A percentile compares a stretch with the other conserved stretches of the same genome.
Evolutionary conservation across 2,329 filamentous ascomycete genomes (phyloP).

Genomic region (Pseudogymnoascus sp.): DNA sequence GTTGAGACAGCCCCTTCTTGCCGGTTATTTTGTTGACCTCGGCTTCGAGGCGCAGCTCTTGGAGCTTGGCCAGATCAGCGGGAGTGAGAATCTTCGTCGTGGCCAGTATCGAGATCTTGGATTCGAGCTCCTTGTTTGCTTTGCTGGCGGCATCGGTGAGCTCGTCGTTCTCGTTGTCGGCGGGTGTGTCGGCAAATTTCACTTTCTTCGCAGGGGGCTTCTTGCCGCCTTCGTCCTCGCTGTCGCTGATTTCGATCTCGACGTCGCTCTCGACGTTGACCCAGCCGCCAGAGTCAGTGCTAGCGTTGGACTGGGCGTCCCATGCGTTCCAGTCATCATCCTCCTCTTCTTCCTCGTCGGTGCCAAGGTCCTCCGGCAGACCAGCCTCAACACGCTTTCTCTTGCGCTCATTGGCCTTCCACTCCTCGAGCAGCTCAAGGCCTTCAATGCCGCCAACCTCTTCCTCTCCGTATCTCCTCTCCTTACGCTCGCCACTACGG

Average conservation of each 20-base stretch:
- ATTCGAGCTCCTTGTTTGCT: conserved; percentile 28
- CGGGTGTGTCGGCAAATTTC: conserved; percentile 33
- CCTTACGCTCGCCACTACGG: conserved; percentile 63
- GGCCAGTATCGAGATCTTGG: conserved; percentile 64
- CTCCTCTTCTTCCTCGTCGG: conserved; percentile 51
- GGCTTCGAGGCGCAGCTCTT: conserved; percentile 71
- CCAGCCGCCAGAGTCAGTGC: conserved; percentile 76
- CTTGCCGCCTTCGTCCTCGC: conserved; percentile 52
- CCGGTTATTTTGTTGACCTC: conserved; percentile 56
- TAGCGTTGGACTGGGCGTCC: conserved; percentile 50
- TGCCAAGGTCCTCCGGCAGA: conserved; percentile 52
- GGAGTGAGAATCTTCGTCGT: conserved; percentile 91
- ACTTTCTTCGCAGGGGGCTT: conserved; percentile 58
- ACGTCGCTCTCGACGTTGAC: conserved; percentile 80
- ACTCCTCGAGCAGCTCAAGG: conserved; percentile 80
- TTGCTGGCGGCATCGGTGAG: conserved; percentile 34
- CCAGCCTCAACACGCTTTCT: conserved; percentile 63
- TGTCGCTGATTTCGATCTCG: conserved; percentile 66
- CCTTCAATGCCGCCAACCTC: conserved; percentile 78
- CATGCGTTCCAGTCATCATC: conserved; percentile 51
- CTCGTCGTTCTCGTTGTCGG: conserved; percentile 36
- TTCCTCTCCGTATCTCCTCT: conserved; percentile 76
- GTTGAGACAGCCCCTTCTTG: conserved; percentile 35
- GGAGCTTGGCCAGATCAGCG: conserved; percentile 88
- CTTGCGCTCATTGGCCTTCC: conserved; percentile 83